phyloP scores from a whole-genome alignment of 805 yeast species.

The Saccharomycopsis oosterbeekiorum region DNA sequence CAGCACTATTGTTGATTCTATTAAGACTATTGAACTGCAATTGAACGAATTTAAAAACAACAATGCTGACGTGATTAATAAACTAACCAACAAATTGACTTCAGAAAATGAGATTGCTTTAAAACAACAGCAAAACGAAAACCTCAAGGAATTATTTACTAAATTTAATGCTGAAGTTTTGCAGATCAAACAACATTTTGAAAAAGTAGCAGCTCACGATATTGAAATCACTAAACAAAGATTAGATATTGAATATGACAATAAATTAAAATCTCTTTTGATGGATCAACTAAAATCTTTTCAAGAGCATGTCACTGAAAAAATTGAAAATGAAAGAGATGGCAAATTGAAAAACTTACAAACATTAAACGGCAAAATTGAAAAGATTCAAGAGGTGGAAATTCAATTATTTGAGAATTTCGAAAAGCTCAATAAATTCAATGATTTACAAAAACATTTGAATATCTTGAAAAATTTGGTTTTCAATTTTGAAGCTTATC shows the following conservation, averaged over 20 bases:
- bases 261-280: slow-evolving; percentile 58
- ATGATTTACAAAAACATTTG: slow-evolving; percentile 27
- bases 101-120: slow-evolving; percentile 26
- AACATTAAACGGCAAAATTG: slow-evolving; percentile 45
- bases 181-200: slow-evolving; percentile 49
- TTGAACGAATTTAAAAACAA: slow-evolving; percentile 14
- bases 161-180: slow-evolving; percentile 56
- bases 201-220: slow-evolving; percentile 49
- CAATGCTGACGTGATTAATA: slow-evolving; percentile 9
- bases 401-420: slow-evolving; percentile 33
- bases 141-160: slow-evolving; percentile 47
- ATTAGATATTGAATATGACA: slow-evolving; percentile 61
- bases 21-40: slow-evolving; percentile 20
- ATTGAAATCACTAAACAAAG: slow-evolving; percentile 57
- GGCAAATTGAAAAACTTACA: slow-evolving; percentile 66
- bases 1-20: slow-evolving; percentile 19
- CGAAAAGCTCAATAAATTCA: slow-evolving; percentile 29
- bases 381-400: slow-evolving; percentile 46
- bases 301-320: slow-evolving; percentile 44
- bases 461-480: slow-evolving; percentile 18
- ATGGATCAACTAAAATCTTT: slow-evolving; percentile 61
- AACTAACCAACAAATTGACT: slow-evolving; percentile 20
- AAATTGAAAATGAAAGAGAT: slow-evolving; percentile 64
- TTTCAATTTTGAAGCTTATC: slow-evolving; percentile 13
- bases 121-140: slow-evolving; percentile 39